phyloP scores from a whole-genome alignment of 176 grass and related monocot species.

The Juncus inflexus region DNA sequence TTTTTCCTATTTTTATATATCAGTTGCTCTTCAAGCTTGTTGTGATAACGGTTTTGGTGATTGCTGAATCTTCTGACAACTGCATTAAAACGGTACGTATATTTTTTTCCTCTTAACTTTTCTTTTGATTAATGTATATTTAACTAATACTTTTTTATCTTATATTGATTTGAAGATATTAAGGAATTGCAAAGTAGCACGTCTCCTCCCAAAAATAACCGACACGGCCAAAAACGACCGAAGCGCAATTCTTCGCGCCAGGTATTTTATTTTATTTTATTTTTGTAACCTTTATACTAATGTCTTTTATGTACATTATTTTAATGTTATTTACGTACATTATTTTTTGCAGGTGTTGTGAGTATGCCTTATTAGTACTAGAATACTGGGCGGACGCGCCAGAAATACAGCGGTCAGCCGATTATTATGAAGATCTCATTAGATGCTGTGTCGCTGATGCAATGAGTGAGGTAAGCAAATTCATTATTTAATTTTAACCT shows the following conservation, averaged over 20 bases:
- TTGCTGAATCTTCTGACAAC: conserved; percentile 90
- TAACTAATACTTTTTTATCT: conserved; percentile 16
- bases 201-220: conserved; percentile 71
- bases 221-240: conserved; percentile 77
- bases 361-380: conserved; percentile 77
- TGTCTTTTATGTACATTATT: background rate
- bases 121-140: background rate
- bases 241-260: conserved; percentile 84
- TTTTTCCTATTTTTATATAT: conserved; percentile 3
- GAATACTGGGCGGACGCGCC: conserved; percentile 99
- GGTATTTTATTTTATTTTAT: conserved; percentile 37
- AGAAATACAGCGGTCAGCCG: conserved; percentile 88
- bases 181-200: conserved; percentile 88
- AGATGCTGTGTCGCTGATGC: conserved; percentile 95
- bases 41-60: conserved; percentile 96
- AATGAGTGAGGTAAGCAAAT: conserved; percentile 78
- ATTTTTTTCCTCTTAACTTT: conserved; percentile 12
- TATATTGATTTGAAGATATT: conserved; percentile 47
- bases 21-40: conserved; percentile 98
- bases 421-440: conserved; percentile 92
- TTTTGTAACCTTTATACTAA: conserved; percentile 2
- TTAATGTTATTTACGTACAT: background rate
- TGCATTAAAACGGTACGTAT: conserved; percentile 96
- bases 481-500: background rate
- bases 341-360: conserved; percentile 66